Conservation (phyloP, 345 rosid species). For the Isatis tinctoria region DNA sequence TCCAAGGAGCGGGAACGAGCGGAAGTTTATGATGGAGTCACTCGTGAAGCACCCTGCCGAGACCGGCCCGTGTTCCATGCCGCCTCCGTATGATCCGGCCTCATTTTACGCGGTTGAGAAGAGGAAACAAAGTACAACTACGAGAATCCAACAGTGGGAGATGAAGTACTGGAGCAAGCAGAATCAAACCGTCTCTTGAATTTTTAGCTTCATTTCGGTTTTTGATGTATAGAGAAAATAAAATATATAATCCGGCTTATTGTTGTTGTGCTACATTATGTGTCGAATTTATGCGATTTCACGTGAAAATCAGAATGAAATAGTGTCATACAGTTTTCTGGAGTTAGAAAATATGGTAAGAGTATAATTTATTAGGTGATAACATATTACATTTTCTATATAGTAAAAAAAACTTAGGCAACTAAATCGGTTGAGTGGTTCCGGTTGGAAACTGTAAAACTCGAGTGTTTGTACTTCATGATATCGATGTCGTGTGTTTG, state of each 20-base stretch:
- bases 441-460: neutral
- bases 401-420: neutral
- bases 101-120: conserved; percentile 30
- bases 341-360: neutral
- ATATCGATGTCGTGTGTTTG: neutral
- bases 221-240: conserved; percentile 1
- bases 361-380: neutral
- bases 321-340: neutral
- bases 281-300: neutral
- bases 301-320: neutral
- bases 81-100: conserved; percentile 56
- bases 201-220: neutral
- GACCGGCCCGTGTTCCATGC: conserved; percentile 52
- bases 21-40: conserved; percentile 65
- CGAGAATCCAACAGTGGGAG: conserved; percentile 40
- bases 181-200: conserved; percentile 29
- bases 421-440: neutral
- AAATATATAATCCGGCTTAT: neutral
- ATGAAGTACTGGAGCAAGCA: conserved; percentile 41
- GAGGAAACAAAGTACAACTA: conserved; percentile 30
- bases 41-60: conserved; percentile 56
- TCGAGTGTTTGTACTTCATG: neutral
- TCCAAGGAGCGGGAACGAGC: conserved; percentile 38
- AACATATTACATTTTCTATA: neutral
- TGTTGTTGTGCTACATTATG: conserved; percentile 1